Conservation (phyloP, 2,329 filamentous ascomycete species). For the Dactylellina leptospora region DNA sequence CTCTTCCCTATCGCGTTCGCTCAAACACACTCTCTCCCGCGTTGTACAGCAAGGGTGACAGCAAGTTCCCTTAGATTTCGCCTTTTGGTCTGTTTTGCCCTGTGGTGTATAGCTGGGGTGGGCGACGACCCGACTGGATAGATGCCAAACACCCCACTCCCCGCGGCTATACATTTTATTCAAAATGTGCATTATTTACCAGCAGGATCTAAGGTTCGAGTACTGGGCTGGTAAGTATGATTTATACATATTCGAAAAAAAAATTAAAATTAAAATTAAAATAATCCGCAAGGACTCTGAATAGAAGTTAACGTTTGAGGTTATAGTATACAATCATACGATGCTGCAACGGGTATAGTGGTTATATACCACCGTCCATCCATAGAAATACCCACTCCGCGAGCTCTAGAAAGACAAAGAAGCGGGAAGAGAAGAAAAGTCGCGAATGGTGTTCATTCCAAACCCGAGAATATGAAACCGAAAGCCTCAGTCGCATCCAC, state of each 20-base stretch:
- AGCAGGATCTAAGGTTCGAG: constrained; percentile 24
- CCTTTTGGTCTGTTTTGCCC: no score
- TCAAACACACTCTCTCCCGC: no score
- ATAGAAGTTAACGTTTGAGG: neutral
- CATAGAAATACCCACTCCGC: constrained; percentile 16
- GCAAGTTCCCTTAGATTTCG: no score
- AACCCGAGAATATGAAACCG: no score
- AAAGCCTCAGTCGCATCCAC: neutral
- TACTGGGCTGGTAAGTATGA: constrained; percentile 32
- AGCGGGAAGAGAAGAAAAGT: neutral
- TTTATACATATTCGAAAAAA: no score
- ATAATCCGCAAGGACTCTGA: no score
- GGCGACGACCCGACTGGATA: constrained; percentile 4
- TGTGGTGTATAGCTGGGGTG: no score
- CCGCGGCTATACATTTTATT: constrained; percentile 32
- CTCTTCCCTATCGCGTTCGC: no score
- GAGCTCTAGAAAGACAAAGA: neutral
- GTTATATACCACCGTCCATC: constrained; percentile 31
- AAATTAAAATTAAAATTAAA: no score
- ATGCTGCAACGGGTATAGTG: constrained; percentile 18
- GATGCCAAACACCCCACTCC: constrained; percentile 44
- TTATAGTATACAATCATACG: constrained; percentile 37
- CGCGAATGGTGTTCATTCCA: neutral
- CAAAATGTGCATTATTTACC: constrained; percentile 44
- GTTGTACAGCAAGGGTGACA: no score